phyloP scores from a whole-genome alignment of 2,329 filamentous ascomycete genomes.

The Colletotrichum trifolii region DNA sequence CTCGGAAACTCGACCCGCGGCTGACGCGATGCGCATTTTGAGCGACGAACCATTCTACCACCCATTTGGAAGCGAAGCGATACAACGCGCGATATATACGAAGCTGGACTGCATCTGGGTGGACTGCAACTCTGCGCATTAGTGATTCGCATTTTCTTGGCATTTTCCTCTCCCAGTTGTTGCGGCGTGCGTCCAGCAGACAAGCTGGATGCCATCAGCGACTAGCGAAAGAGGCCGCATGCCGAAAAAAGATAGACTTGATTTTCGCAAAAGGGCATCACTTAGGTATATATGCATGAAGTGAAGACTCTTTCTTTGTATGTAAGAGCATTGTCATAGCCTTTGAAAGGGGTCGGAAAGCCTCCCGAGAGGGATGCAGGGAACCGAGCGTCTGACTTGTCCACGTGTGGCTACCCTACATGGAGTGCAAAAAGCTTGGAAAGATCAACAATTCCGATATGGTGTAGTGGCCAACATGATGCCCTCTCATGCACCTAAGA shows the following conservation, averaged over 20 bases:
- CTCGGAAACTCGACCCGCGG: background rate
- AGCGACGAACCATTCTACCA: background rate
- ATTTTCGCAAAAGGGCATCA: too few relatives aligned
- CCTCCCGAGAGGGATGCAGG: too few relatives aligned
- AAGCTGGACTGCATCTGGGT: background rate
- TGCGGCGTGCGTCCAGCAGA: too few relatives aligned
- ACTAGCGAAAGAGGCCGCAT: too few relatives aligned
- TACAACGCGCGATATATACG: background rate
- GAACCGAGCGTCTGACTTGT: too few relatives aligned
- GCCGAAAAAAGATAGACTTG: too few relatives aligned
- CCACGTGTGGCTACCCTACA: background rate
- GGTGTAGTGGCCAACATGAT: constrained; percentile 34
- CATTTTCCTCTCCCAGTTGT: too few relatives aligned
- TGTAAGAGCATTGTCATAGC: too few relatives aligned
- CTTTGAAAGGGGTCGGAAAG: too few relatives aligned
- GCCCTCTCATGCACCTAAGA: constrained; percentile 13
- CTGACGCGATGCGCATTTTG: background rate
- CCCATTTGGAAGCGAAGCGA: constrained; percentile 9
- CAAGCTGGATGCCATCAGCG: too few relatives aligned
- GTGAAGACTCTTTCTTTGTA: too few relatives aligned
- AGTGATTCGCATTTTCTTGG: background rate
- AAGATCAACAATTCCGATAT: background rate
- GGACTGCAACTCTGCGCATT: background rate
- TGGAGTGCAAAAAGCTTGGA: fast-evolving
- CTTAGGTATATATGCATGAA: too few relatives aligned